Evolutionary conservation across 257 asterid genomes (phyloP), one percentile per base, ranked within the genome.

Genomic region (Catharanthus roseus): DNA sequence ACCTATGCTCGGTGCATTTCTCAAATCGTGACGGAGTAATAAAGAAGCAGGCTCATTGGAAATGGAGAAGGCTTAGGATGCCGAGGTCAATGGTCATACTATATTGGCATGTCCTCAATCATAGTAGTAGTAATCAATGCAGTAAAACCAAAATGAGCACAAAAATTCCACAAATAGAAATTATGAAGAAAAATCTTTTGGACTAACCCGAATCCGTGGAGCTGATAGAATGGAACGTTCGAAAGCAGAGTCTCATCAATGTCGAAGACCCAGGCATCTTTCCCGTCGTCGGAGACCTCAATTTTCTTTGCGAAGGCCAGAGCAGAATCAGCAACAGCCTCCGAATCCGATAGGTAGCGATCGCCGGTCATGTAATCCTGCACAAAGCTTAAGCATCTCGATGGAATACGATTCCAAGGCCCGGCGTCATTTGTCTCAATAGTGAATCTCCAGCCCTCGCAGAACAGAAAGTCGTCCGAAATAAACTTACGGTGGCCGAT

Each of bases 251-350:
- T 92, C 84, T 93, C 98, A 60, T 93, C 98, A 50, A 93, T 73
- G 76, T 93, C 98, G 77, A 93, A 93, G 64, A 93, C 75, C 96
- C 98, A 93, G 39, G 88, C 97, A 58, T 85, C 88, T 77, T 87
- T 88, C 19, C 90, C 89, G 61, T 79, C 69, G 49, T 82, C 91
- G 68, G 86, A 15, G 67, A 80, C 56, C 1, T 73, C 24, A 24
- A 82, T 81, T 23, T 82, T 54, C 72, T 68, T 76, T 11, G 90
- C 96, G 78, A 75, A 83, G 26, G 73, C 85, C 68, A 77, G 41
- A 38, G 92, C 72, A 11, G 54, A 78, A 42, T 80, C 86, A 26
- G 93, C 90, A 16, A 89, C 97, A 28, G 89, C 96, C 70, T 79
- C 84, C 60, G 79, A 79, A 60, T 92, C 97, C 53, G 85, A 71